Base-by-base conservation (phyloP, 139 green algal genomes). In the Coccomyxa sp. region DNA sequence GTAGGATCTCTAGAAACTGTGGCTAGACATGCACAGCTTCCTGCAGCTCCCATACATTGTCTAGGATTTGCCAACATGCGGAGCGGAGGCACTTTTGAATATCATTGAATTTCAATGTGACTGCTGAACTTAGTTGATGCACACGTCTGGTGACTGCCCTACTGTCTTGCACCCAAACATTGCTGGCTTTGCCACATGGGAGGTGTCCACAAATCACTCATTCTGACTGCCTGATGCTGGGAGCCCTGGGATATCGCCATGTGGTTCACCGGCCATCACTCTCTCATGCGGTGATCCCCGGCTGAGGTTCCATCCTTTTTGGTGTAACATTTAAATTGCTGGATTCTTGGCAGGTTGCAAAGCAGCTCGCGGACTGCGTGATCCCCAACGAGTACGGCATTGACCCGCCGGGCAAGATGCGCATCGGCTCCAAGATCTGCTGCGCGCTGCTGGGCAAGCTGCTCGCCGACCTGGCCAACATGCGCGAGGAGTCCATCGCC, bases 321-420 rank as follows among this genome's bases (percentile, higher is more conserved):
- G 0, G 75, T 32, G n/a, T 45, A 38, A 25, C 0, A 30, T 12
- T n/a, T 7, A 51, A 7, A 51, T 11, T 51, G 38, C 38, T 51
- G 38, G 3, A 0, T 67, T 67, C 28, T 28, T 27, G 67, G 51
- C 88, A 90, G 83, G 85, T 78, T 12, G 90, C 93, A n/a, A 92
- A 94, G 85, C 79, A 83, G 83, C 89, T 98, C 68, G 96, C 95
- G 0, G 91, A 94, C 51, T 89, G 89, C 0, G 95, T 98, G 32
- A 93, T 98, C 77, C 95, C 95, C 21, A 97, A 97, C 83, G 93
- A 96, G 91, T 97, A 97, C 78, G 95, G 94, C 77, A 91, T 96
- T 51, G 87, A 93, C 80, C 81, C 86, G 1, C 74, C 84, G 4
- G 84, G 88, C 80, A 96, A 96, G 92, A 87, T 97, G 87, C 84